Base-by-base conservation (phyloP, 148 eudicot species). In the Diospyros kaki region DNA sequence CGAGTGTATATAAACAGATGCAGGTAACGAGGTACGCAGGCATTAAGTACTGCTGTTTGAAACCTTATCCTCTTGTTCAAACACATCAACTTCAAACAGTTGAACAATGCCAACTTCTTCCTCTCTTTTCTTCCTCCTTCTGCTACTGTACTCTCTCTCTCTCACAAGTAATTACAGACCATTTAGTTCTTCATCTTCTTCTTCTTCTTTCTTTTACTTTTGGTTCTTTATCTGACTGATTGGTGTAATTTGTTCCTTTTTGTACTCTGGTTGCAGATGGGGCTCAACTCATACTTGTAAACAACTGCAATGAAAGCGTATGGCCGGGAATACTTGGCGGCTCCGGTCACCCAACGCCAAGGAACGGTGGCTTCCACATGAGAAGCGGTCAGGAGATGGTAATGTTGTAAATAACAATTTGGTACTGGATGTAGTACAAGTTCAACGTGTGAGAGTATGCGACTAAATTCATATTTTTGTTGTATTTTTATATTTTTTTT, bases 241-340 rank as follows among this genome's bases (percentile, higher is more conserved):
- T 64, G 7, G 38, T 11, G 60, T 45, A 39, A 45, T 9, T 9
- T 7, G 4, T 6, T 44, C 41, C 14, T 69, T 45, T 59, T 41
- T 18, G 0, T 4, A 48, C 3, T 40, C 75, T 55, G 43, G 28
- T 73, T 80, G 71, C 90, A 91, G 98, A 81, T 67, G 94, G 87
- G 28, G 81, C 72, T 66, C 91, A 94, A 74, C 86, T 94, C n/a
- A 94, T 92, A 65, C 63, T 94, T 2, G 98, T 94, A 4, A 94
- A 94, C 94, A 90, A 92, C 87, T 94, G 98, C 83, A 80, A 76
- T 15, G 87, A 87, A 41, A 85, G 68, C 76, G 41, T 94, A 69
- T 92, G 98, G 98, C 98, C 98, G 0, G 98, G 85, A 43, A 84
- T 92, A 10, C 90, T 85, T 2, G 98, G 92, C 67, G 78, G 92